These are phyloP conservation scores for Backusella liffmaniae DNA, from an alignment of 192 early-diverging fungal genomes.

Conservation along the genomic window DNA sequence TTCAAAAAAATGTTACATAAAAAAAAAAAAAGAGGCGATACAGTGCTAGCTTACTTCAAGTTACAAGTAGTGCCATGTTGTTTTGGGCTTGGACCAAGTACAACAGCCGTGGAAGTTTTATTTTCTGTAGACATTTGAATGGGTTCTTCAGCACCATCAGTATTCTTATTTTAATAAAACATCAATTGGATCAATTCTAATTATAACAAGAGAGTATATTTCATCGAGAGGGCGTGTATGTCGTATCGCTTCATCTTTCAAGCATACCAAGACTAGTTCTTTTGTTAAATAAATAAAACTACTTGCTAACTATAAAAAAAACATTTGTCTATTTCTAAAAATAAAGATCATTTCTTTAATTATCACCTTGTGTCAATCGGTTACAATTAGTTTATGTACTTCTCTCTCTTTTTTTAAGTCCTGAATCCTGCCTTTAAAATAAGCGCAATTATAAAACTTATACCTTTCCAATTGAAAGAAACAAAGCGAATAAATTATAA, in stretches of 20 bases:
- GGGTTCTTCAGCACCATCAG: too few relatives aligned
- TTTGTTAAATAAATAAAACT: neutral
- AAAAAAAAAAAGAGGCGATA: neutral
- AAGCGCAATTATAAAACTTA: neutral
- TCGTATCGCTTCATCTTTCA: neutral
- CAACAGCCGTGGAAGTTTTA: neutral
- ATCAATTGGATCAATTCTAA: too few relatives aligned
- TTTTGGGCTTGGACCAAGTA: neutral
- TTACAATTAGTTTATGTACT: neutral
- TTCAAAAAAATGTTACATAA: neutral
- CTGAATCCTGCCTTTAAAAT: too few relatives aligned
- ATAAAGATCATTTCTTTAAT: neutral
- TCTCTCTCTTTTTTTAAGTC: too few relatives aligned
- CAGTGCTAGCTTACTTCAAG: neutral
- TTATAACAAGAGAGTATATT: neutral
- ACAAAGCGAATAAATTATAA: neutral
- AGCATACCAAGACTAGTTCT: neutral
- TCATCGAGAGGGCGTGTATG: neutral
- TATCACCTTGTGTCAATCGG: neutral
- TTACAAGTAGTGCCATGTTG: neutral
- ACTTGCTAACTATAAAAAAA: neutral
- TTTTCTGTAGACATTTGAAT: neutral
- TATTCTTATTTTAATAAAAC: too few relatives aligned
- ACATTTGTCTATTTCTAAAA: neutral
- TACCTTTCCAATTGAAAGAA: neutral